Conservation (phyloP, 2,329 filamentous ascomycete species). For the Periconia sp. region DNA sequence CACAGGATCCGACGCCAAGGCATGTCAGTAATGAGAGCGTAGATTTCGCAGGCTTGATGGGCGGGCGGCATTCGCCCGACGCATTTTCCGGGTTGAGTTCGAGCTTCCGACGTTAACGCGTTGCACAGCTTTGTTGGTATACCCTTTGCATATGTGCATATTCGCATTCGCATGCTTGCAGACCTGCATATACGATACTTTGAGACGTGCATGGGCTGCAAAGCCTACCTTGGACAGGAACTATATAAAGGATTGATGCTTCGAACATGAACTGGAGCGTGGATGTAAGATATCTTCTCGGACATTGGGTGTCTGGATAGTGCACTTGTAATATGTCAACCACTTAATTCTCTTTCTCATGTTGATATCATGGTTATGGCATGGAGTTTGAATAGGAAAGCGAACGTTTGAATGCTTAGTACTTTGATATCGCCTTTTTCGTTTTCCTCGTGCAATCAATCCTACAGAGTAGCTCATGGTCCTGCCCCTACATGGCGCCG, state of each 20-base stretch:
- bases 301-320: constrained; percentile 6
- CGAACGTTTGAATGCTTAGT: too few species aligned
- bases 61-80: constrained; percentile 76
- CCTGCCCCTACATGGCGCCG: too few species aligned
- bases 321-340: constrained; percentile 12
- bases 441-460: too few species aligned
- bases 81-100: constrained; percentile 79
- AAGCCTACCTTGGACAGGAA: too few species aligned
- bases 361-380: background rate
- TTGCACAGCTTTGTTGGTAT: background rate
- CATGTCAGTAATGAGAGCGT: constrained; percentile 74
- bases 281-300: constrained; percentile 9
- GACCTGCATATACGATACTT: too few species aligned
- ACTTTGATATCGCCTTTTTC: too few species aligned
- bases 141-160: constrained; percentile 10
- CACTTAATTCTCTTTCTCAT: background rate
- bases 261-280: too few species aligned
- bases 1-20: constrained; percentile 38
- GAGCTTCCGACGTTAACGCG: constrained; percentile 42
- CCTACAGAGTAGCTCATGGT: too few species aligned
- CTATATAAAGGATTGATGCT: too few species aligned
- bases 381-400: background rate
- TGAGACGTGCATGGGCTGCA: constrained; percentile 12
- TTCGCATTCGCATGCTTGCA: too few species aligned
- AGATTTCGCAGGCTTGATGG: constrained; percentile 65